phyloP scores from a whole-genome alignment of 331 rosid species.

The Quercus phellos region DNA sequence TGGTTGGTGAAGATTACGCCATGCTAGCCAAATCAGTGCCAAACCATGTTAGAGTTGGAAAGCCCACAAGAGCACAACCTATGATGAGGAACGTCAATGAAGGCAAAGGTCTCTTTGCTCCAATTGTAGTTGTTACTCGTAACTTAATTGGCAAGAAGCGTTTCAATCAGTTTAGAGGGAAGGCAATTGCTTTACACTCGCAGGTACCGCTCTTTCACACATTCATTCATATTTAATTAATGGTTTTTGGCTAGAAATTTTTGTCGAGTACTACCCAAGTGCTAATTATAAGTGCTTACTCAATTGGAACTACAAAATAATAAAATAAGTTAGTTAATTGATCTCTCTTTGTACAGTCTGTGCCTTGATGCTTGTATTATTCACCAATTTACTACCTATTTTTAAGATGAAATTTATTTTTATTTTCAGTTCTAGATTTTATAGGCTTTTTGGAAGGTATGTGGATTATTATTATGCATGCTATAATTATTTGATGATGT shows the following conservation, averaged over 20 bases:
- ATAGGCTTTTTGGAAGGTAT: neutral
- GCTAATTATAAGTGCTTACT: neutral
- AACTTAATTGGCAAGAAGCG: constrained; percentile 82
- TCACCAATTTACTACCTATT: neutral
- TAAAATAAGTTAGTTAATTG: too few relatives aligned
- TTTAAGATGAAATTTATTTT: too few relatives aligned
- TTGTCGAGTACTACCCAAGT: neutral
- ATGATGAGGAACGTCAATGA: constrained; percentile 96
- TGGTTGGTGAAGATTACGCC: constrained; percentile 56
- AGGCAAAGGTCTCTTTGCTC: constrained; percentile 95
- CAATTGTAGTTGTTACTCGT: constrained; percentile 65
- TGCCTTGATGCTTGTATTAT: neutral
- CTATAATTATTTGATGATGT: neutral
- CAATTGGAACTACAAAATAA: too few relatives aligned
- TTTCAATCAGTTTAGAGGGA: constrained; percentile 91
- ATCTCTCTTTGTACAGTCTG: neutral
- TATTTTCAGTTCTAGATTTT: neutral
- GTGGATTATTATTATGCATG: neutral
- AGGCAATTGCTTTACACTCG: constrained; percentile 96
- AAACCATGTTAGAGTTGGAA: constrained; percentile 53
- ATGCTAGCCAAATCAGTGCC: constrained; percentile 43
- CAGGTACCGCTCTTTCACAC: constrained; percentile 46
- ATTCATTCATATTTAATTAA: too few relatives aligned
- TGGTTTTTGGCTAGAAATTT: too few relatives aligned
- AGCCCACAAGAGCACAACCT: constrained; percentile 54